Base-by-base conservation (phyloP, 2,329 filamentous ascomycete genomes). In the Fusarium sp. region DNA sequence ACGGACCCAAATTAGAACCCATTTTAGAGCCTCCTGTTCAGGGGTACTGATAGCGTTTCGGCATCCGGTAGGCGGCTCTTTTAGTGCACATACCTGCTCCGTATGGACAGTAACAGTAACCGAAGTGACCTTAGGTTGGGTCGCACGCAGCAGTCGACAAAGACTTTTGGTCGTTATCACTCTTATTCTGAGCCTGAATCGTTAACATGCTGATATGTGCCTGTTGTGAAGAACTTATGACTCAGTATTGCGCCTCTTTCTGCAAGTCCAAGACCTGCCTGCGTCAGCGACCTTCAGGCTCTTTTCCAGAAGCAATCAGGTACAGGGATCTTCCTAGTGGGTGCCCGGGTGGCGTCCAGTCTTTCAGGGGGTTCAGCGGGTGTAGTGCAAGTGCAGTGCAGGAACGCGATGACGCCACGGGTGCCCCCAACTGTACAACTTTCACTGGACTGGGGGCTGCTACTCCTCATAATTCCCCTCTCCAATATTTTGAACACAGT, bases 1-100 rank as follows among this genome's bases (percentile, higher is more conserved):
- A 64, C 50, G 53, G 21, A 29, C 53, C 53, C 53, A 35, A 56
- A 56, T 56, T 42, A 52, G 36, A 29, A 31, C 21, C 14, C 29
- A 31, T 27, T 40, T 49, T 58, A 49, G 41, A 58, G 56, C 56
- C 53, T 59, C 56, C 29, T 58, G 35, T 56, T 39, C 58, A 68
- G 49, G 64, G 64, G 51, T 62, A 18, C 31, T 56, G 51, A 63
- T 56, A 49, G 51, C 42, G 49, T 35, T 50, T 51, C 50, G 46
- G 59, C 54, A 61, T 18, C 18, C 29, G 29, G 25, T 39, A 57
- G 39, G 65, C 40, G 66, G 65, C 66, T 68, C 65, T 68, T 51
- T 48, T 55, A 31, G 29, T 31, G 9, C 27, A 31, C 29, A 14
- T 14, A 10, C 10, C 25, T 40, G 15, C n/a, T n/a, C n/a, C n/a